Evolutionary conservation across 2,329 filamentous ascomycete species (phyloP).

Genomic region (Monosporascus sp.): DNA sequence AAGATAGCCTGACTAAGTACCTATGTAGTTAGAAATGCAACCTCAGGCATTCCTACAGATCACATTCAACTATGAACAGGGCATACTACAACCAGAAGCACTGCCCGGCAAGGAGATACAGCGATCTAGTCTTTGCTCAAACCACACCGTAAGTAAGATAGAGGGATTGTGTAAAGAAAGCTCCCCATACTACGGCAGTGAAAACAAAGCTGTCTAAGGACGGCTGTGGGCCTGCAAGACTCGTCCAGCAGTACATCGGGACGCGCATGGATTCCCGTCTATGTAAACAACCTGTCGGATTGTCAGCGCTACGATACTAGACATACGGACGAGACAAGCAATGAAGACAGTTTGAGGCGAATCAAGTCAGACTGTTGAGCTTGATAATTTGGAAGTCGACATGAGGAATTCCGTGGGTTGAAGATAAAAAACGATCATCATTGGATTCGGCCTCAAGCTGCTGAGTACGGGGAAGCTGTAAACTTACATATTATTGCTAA

Average conservation of each 20-base stretch:
- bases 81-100: too few species aligned
- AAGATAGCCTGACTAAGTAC: slow-evolving; percentile 13
- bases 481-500: too few species aligned
- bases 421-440: slow-evolving; percentile 58
- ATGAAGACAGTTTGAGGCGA: slow-evolving; percentile 1
- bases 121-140: too few species aligned
- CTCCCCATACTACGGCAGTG: too few species aligned
- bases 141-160: too few species aligned
- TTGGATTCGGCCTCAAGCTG: slow-evolving; percentile 26
- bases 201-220: neutral
- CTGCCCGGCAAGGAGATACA: too few species aligned
- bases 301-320: slow-evolving; percentile 6
- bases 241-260: too few species aligned
- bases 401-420: slow-evolving; percentile 58
- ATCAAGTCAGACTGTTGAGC: slow-evolving; percentile 57
- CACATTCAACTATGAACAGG: too few species aligned
- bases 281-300: neutral
- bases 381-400: slow-evolving; percentile 54
- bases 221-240: neutral
- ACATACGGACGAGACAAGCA: neutral
- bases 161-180: too few species aligned
- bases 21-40: neutral
- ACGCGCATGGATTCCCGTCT: neutral
- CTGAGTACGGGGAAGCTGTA: too few species aligned
- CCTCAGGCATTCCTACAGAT: neutral